phyloP scores from a whole-genome alignment of 1,139 yeast species.

The Ashbya aceris region DNA sequence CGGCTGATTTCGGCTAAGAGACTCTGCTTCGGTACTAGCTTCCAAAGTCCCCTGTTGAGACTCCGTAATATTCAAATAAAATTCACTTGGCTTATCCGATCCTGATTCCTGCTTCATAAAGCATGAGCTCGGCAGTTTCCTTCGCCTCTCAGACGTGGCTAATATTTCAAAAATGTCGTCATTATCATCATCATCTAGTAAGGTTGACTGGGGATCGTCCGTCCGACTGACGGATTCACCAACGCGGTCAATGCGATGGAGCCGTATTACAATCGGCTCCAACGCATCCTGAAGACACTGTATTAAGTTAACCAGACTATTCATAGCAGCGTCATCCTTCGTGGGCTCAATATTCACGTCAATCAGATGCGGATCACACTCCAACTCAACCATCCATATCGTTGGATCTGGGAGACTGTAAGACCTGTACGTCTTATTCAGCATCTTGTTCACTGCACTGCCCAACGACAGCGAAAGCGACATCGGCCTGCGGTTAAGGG shows the following conservation, averaged over 20 bases:
- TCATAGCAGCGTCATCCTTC: slow-evolving; percentile 34
- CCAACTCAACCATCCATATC: slow-evolving; percentile 18
- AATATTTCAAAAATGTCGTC: not conserved
- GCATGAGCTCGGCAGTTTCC: too few species aligned
- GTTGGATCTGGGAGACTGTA: slow-evolving; percentile 23
- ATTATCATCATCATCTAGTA: not conserved
- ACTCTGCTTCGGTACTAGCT: too few species aligned
- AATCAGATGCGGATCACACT: slow-evolving; percentile 14
- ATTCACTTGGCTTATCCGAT: too few species aligned
- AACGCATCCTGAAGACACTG: slow-evolving; percentile 6
- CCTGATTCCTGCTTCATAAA: too few species aligned
- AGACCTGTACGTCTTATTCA: slow-evolving; percentile 21
- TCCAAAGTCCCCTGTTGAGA: too few species aligned
- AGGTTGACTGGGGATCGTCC: not conserved
- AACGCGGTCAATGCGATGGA: slow-evolving; percentile 10
- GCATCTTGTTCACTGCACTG: slow-evolving; percentile 18
- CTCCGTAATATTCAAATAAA: too few species aligned
- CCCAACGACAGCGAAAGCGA: slow-evolving; percentile 26
- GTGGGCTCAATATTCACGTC: slow-evolving; percentile 41
- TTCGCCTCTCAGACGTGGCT: not conserved
- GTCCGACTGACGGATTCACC: slow-evolving; percentile 16
- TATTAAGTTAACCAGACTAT: slow-evolving; percentile 16
- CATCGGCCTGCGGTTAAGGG: slow-evolving; percentile 32
- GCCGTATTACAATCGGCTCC: not conserved
- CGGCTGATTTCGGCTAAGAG: too few species aligned